phyloP scores from a whole-genome alignment of 345 rosid genomes.

The Syzygium grande region DNA sequence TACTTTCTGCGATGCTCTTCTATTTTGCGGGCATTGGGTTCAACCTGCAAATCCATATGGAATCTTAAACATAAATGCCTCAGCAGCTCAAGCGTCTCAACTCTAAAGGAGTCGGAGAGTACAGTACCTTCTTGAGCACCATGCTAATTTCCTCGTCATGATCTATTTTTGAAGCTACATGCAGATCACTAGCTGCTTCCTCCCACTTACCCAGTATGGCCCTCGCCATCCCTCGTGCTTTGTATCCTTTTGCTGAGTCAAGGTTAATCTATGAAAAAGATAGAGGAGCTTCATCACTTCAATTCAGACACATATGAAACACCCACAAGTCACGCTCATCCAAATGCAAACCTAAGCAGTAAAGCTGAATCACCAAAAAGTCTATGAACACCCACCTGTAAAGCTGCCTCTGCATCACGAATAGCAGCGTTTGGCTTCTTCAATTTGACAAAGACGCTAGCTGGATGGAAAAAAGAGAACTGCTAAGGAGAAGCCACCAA shows the following conservation, averaged over 20 bases:
- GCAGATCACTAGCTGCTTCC: conserved; percentile 72
- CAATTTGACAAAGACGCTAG: conserved; percentile 41
- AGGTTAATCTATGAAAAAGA: conserved; percentile 49
- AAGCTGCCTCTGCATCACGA: conserved; percentile 65
- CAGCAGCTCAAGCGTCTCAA: background rate
- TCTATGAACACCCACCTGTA: conserved; percentile 38
- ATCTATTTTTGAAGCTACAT: conserved; percentile 73
- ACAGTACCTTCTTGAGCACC: conserved; percentile 59
- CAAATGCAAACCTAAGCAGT: background rate
- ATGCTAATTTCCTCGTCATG: conserved; percentile 70
- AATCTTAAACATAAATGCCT: background rate
- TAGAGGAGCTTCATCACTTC: background rate
- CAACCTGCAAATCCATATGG: conserved; percentile 43
- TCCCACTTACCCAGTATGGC: conserved; percentile 77
- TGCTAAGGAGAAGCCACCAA: background rate
- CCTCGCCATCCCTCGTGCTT: conserved; percentile 75
- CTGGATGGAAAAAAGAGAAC: conserved; percentile 17
- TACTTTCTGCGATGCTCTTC: conserved; percentile 72
- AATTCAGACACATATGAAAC: background rate
- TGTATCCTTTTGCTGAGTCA: conserved; percentile 83
- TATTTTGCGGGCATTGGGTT: conserved; percentile 65
- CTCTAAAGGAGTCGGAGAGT: background rate
- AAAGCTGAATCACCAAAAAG: background rate
- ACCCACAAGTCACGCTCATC: background rate
- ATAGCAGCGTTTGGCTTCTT: conserved; percentile 85